These are phyloP conservation scores for Oldenlandia corymbosa DNA, from an alignment of 257 asterid genomes.

Conservation along the genomic window DNA sequence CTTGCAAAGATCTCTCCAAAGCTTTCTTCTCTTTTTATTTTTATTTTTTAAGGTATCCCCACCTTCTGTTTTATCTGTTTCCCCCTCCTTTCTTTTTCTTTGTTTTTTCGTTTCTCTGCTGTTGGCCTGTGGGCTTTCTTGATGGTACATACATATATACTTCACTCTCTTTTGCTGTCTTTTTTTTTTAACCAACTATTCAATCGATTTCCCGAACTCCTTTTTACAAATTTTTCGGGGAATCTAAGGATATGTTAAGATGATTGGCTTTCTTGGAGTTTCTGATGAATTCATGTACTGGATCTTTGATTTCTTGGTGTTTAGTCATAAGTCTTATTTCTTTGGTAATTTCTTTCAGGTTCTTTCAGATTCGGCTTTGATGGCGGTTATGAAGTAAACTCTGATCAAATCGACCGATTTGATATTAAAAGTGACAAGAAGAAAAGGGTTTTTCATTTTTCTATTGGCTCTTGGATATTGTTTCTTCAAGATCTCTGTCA, in stretches of 20 bases:
- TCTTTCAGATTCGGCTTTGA: slow-evolving; percentile 13
- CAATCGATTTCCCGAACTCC: too few relatives aligned
- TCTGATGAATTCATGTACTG: slow-evolving; percentile 4
- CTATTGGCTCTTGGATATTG: too few relatives aligned
- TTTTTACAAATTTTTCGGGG: too few relatives aligned
- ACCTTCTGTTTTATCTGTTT: slow-evolving; percentile 20
- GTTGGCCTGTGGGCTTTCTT: slow-evolving; percentile 1
- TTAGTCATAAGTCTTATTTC: slow-evolving; percentile 18
- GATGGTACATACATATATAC: slow-evolving; percentile 16
- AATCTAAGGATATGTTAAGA: too few relatives aligned
- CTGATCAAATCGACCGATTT: not conserved
- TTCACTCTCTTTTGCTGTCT: not conserved
- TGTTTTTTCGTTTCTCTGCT: not conserved
- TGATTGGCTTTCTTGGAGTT: not conserved
- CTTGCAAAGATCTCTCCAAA: slow-evolving; percentile 14
- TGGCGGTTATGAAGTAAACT: not conserved
- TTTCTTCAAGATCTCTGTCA: too few relatives aligned
- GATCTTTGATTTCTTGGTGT: slow-evolving; percentile 6
- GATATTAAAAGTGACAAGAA: too few relatives aligned
- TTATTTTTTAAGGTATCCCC: slow-evolving; percentile 18
- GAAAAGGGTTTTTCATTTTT: too few relatives aligned
- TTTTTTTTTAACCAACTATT: not conserved
- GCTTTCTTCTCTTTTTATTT: too few relatives aligned
- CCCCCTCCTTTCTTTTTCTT: too few relatives aligned
- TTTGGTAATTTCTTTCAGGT: slow-evolving; percentile 27